Evolutionary conservation across 1,284 basidiomycete genomes (phyloP), one percentile per base, ranked within the genome.

Genomic region (Pterulicium gracile): DNA sequence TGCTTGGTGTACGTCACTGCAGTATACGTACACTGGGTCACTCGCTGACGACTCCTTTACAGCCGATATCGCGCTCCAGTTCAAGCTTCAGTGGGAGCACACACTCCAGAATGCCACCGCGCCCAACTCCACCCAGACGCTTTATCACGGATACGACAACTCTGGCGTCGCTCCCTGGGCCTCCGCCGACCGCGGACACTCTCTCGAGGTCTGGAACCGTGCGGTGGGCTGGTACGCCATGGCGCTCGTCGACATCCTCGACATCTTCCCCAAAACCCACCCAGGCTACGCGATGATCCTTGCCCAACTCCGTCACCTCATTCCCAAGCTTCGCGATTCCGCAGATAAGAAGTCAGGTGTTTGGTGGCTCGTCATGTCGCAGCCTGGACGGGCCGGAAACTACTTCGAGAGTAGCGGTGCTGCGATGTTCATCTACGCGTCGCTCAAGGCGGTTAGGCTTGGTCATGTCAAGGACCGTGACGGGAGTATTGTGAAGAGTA

Each of bases 301-400:
- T 27, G 43, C 49, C 10, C 61, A 66, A 27, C 56, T 72, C 13
- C 54, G 55, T 35, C 58, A 54, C 0, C 56, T 73, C 13, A 59
- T 59, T 2, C 69, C 68, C 2, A 57, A 55, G 14, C 51, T 73
- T 3, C 56, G 60, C 14, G 60, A 61, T 43, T 67, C 69, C 0
- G 68, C 68, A 1, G 69, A 73, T 49, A 56, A 58, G 12, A 44
- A 49, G 4, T 61, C 59, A 4, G 69, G 68, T n/a, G 68, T 61
- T 12, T 74, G 71, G 70, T 73, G 72, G 72, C 61, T 72, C 22
- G 70, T 73, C 4, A 61, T 73, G 39, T 68, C 67, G 4, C 63
- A 71, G 52, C 69, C 72, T n/a, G 70, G 68, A 12, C 55, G 69
- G 12, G 56, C 55, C 39, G 61, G 61, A 15, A 75, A 75, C 50